Evolutionary conservation across 805 yeast genomes (phyloP).

Genomic region (Sungouiella thailandica): DNA sequence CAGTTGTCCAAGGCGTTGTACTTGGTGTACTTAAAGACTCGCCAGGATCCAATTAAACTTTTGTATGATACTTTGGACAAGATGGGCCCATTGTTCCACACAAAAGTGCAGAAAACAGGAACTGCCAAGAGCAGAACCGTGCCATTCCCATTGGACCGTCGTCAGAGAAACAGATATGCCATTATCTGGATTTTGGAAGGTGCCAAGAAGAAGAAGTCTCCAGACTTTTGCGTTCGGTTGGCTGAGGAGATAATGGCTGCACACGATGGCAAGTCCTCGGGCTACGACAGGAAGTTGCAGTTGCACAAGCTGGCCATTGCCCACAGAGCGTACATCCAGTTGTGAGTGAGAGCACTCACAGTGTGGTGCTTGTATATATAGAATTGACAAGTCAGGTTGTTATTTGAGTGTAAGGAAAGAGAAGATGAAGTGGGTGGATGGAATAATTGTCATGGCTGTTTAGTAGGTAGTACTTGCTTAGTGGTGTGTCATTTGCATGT

Average conservation of each 20-base stretch:
- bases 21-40: constrained; percentile 63
- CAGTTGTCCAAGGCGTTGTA: constrained; percentile 74
- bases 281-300: constrained; percentile 76
- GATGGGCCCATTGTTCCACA: constrained; percentile 78
- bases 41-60: constrained; percentile 75
- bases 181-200: constrained; percentile 89
- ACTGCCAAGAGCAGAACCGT: constrained; percentile 77
- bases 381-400: neutral
- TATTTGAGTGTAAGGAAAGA: neutral
- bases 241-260: constrained; percentile 86
- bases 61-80: constrained; percentile 71
- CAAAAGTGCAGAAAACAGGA: constrained; percentile 75
- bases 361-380: constrained; percentile 5
- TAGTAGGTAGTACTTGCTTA: no score
- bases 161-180: constrained; percentile 83
- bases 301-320: constrained; percentile 85
- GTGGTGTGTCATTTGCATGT: no score
- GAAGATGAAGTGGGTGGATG: neutral
- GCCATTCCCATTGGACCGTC: constrained; percentile 76
- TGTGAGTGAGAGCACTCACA: constrained; percentile 13
- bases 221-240: constrained; percentile 79
- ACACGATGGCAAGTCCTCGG: constrained; percentile 70
- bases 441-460: no score
- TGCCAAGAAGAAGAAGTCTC: constrained; percentile 69
- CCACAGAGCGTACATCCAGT: constrained; percentile 73